Evolutionary conservation across 164 flowering plant species (phyloP).

Genomic region (Houttuynia cordata): DNA sequence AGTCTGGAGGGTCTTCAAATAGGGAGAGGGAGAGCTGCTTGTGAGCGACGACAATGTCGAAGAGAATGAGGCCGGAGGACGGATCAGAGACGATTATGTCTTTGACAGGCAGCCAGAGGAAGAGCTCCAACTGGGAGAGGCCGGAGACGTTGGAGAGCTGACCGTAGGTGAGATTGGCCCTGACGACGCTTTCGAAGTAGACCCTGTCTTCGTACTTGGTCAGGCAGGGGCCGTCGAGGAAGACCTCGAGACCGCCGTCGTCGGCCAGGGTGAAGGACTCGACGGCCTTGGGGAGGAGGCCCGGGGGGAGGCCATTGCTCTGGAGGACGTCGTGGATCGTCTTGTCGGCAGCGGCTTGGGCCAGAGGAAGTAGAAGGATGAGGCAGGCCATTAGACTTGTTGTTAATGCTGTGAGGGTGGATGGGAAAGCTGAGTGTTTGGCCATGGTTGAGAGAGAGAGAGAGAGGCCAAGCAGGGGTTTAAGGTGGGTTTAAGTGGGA

Average conservation of each 20-base stretch:
- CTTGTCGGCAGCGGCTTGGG: constrained; percentile 1
- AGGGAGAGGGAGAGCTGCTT: constrained; percentile 75
- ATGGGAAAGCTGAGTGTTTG: neutral
- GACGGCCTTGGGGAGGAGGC: constrained; percentile 57
- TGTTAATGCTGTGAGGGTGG: neutral
- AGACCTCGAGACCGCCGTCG: constrained; percentile 43
- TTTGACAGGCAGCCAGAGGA: constrained; percentile 76
- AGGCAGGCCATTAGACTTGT: neutral
- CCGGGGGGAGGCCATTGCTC: constrained; percentile 51
- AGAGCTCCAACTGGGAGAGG: constrained; percentile 72
- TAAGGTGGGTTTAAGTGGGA: too few relatives aligned
- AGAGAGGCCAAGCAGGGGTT: neutral
- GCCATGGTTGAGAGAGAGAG: constrained; percentile 6
- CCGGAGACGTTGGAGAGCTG: constrained; percentile 56
- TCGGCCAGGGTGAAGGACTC: constrained; percentile 42
- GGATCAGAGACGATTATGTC: constrained; percentile 69
- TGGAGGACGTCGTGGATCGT: constrained; percentile 57
- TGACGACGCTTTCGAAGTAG: constrained; percentile 48
- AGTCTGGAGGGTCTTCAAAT: constrained; percentile 52
- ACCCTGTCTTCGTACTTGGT: constrained; percentile 54
- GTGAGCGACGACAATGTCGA: constrained; percentile 67
- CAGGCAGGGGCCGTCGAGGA: constrained; percentile 54
- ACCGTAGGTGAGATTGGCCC: constrained; percentile 67
- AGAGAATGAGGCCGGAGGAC: constrained; percentile 55
- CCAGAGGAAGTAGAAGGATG: constrained; percentile 2